Conservation (phyloP, 2,329 filamentous ascomycete genomes). For the Colletotrichum zoysiae region DNA sequence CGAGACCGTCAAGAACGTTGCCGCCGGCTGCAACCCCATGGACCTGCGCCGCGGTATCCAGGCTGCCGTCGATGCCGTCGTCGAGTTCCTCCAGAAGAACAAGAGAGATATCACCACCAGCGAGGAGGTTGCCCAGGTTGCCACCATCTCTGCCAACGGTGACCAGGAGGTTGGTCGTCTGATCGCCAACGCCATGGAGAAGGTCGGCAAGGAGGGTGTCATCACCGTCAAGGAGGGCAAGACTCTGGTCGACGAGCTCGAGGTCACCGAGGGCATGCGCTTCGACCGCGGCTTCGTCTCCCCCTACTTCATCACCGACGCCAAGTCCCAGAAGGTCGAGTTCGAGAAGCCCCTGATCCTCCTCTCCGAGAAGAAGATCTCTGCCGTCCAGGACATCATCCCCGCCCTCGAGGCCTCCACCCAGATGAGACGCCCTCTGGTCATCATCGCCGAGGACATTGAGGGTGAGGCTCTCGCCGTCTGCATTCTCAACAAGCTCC, state of each 20-base stretch:
- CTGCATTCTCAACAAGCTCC: slow-evolving; percentile 99
- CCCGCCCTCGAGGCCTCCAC: slow-evolving; percentile 97
- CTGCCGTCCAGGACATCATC: slow-evolving; percentile 98
- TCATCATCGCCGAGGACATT: slow-evolving; percentile 99
- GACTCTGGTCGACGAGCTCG: slow-evolving; percentile 96
- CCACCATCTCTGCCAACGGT: slow-evolving; percentile 97
- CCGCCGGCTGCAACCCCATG: slow-evolving; percentile 99
- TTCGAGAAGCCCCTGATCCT: slow-evolving; percentile 99
- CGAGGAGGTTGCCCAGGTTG: slow-evolving; percentile 96
- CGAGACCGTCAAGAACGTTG: slow-evolving; percentile 99
- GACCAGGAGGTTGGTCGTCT: slow-evolving; percentile 95
- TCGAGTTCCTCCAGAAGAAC: slow-evolving; percentile 94
- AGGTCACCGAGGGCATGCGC: slow-evolving; percentile 99
- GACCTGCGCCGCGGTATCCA: slow-evolving; percentile 97
- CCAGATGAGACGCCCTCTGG: slow-evolving; percentile 91
- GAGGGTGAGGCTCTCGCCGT: slow-evolving; percentile 98
- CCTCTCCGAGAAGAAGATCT: slow-evolving; percentile 99
- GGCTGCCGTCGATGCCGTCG: slow-evolving; percentile 93
- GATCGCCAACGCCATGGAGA: slow-evolving; percentile 99
- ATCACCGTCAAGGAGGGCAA: slow-evolving; percentile 99
- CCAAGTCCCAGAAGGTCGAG: slow-evolving; percentile 99
- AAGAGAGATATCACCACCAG: slow-evolving; percentile 98
- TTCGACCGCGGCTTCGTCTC: slow-evolving; percentile 99
- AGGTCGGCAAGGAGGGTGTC: slow-evolving; percentile 99
- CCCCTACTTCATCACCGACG: slow-evolving; percentile 99